Conservation (phyloP, 2,329 filamentous ascomycete species). For the Xylariaceae sp. region DNA sequence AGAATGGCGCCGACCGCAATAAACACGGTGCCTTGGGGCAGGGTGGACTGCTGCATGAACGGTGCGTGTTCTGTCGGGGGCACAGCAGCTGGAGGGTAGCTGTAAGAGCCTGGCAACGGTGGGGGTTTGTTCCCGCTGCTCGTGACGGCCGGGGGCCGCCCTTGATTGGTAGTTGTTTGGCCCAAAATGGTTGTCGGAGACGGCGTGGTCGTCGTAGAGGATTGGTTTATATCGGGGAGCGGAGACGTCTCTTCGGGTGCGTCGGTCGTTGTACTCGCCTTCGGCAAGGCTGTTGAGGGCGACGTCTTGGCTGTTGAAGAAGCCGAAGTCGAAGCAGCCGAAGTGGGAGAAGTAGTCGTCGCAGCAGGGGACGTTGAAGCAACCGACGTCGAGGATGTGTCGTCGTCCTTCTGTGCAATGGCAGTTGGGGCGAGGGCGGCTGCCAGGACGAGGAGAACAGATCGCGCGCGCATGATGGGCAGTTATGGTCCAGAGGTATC, state of each 20-base stretch:
- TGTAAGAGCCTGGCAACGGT: slow-evolving; percentile 43
- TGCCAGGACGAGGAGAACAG: slow-evolving; percentile 21
- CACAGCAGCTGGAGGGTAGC: slow-evolving; percentile 67
- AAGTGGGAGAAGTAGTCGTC: not conserved
- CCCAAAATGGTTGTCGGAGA: slow-evolving; percentile 6
- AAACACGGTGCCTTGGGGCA: slow-evolving; percentile 92
- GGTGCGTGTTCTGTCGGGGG: slow-evolving; percentile 80
- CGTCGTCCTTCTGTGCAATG: slow-evolving; percentile 20
- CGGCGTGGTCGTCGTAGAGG: slow-evolving; percentile 13
- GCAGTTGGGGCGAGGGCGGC: slow-evolving; percentile 21
- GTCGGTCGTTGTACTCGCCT: not conserved
- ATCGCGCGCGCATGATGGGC: slow-evolving; percentile 24
- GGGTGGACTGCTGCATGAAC: slow-evolving; percentile 80
- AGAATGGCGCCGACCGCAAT: slow-evolving; percentile 88
- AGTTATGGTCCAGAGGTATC: too few relatives aligned
- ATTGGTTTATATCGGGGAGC: slow-evolving; percentile 13
- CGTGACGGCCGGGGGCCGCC: slow-evolving; percentile 13
- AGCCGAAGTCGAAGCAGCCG: not conserved
- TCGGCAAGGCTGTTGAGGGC: too few relatives aligned
- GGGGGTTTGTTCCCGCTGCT: slow-evolving; percentile 6
- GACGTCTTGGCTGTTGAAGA: too few relatives aligned
- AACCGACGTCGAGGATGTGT: slow-evolving; percentile 8
- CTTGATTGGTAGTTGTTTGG: slow-evolving; percentile 10
- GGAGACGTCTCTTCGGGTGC: slow-evolving; percentile 3
- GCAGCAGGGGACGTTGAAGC: too few relatives aligned